Conservation (phyloP, 83 land plant species). For the Larix sibirica region DNA sequence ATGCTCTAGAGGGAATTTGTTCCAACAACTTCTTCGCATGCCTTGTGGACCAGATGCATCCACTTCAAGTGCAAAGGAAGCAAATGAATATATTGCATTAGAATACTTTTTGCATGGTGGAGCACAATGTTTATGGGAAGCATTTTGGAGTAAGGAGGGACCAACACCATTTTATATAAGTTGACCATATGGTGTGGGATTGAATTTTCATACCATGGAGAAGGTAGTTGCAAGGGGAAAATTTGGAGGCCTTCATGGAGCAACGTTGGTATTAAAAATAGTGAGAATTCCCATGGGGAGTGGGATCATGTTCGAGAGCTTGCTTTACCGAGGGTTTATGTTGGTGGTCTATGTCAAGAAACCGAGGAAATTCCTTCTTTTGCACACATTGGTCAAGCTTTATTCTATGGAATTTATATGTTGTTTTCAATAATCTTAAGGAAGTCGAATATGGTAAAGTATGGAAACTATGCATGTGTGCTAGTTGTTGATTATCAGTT, state of each 20-base stretch:
- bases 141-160: slow-evolving; percentile 80
- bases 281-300: slow-evolving; percentile 56
- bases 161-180: slow-evolving; percentile 76
- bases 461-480: slow-evolving; percentile 70
- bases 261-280: slow-evolving; percentile 70
- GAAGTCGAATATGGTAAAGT: slow-evolving; percentile 34
- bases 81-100: slow-evolving; percentile 80
- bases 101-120: slow-evolving; percentile 90
- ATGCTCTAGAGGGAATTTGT: slow-evolving; percentile 79
- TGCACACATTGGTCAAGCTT: slow-evolving; percentile 74
- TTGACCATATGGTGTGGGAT: slow-evolving; percentile 54
- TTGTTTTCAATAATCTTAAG: slow-evolving; percentile 78
- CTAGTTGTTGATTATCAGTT: slow-evolving; percentile 82
- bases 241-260: slow-evolving; percentile 71
- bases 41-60: slow-evolving; percentile 57
- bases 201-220: slow-evolving; percentile 74
- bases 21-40: slow-evolving; percentile 87
- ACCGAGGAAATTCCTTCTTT: slow-evolving; percentile 38
- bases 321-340: slow-evolving; percentile 70
- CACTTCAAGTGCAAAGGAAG: slow-evolving; percentile 61
- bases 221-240: slow-evolving; percentile 71
- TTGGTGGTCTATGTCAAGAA: slow-evolving; percentile 36
- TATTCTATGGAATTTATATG: slow-evolving; percentile 84
- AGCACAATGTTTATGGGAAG: slow-evolving; percentile 87
- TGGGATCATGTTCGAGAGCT: slow-evolving; percentile 90